Base-by-base conservation (phyloP, 495 filamentous ascomycete species). In the Neurospora tetraspora region DNA sequence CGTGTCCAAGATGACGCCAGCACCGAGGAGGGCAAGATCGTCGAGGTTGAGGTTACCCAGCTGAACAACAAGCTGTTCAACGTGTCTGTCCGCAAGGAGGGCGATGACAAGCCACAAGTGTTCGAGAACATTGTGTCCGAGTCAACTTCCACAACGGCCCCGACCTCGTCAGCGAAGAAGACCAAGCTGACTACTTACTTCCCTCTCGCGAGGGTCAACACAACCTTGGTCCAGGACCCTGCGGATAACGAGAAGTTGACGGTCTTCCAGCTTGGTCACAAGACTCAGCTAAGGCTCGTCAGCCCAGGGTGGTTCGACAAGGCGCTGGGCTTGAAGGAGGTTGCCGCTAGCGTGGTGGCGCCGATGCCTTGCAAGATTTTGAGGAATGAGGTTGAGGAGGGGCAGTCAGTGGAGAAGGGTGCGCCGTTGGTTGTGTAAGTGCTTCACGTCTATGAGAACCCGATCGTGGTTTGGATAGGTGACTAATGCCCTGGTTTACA, bases 361-460 rank as follows among this genome's bases (percentile, higher is more conserved):
- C 94, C 94, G 2, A 97, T 98, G 94, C 94, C 94, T 12, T 97
- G 94, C 82, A 98, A 97, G 83, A 89, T 97, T 6, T 81, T 97
- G 73, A 88, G 93, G 70, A 93, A 96, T 39, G 91, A 94, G 79
- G 92, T 95, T 1, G 81, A 88, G 71, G 93, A 91, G 71, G 96
- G 96, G 0, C 90, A 94, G 74, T 81, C 78, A 69, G 95, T 98
- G 45, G 87, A 90, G 78, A 96, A 94, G 82, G 94, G 94, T 70
- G 90, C 96, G 76, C 88, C 93, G 23, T 83, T 99, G 74, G 93
- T 98, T 53, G 94, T 99, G 86, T 88, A 77, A 85, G 86, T 82
- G 18, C 8, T 38, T 42, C 14, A 1, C 10, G 14, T 37, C 23
- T 53, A 12, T 3, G 69, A 27, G 27, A 11, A 23, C n/a, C 69